phyloP scores from a whole-genome alignment of 2,329 filamentous ascomycete species.

The Colletotrichum orbiculare region DNA sequence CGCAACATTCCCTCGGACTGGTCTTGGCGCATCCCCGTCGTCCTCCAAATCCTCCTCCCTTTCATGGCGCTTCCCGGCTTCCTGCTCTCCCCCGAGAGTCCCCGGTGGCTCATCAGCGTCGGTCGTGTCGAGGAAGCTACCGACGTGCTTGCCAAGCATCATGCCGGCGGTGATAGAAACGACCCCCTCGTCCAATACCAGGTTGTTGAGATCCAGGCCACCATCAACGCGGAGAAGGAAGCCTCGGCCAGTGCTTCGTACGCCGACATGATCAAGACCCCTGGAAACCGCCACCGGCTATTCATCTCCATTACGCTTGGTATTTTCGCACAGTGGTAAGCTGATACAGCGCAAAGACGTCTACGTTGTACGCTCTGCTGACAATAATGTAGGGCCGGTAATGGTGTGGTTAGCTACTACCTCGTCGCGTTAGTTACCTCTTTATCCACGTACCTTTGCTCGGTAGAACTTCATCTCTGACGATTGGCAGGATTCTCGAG shows the following conservation, averaged over 20 bases:
- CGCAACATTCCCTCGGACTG: conserved; percentile 19
- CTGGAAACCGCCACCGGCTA: conserved; percentile 43
- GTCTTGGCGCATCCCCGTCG: conserved; percentile 36
- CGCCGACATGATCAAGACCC: conserved; percentile 37
- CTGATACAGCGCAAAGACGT: conserved; percentile 38
- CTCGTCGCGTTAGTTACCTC: conserved; percentile 33
- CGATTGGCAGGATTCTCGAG: conserved; percentile 30
- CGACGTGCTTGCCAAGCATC: conserved; percentile 52
- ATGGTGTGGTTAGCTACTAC: conserved; percentile 46
- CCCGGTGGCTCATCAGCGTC: conserved; percentile 44
- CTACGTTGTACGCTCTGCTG: no score
- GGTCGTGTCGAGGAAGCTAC: conserved; percentile 46
- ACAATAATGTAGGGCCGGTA: conserved; percentile 1
- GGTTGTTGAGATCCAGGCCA: conserved; percentile 40
- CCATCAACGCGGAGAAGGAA: conserved; percentile 39
- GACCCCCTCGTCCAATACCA: conserved; percentile 51
- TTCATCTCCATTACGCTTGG: conserved; percentile 45
- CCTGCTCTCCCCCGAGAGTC: conserved; percentile 44
- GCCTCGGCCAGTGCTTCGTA: conserved; percentile 24
- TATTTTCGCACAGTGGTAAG: conserved; percentile 43
- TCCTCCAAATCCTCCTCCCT: conserved; percentile 59
- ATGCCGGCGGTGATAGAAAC: conserved; percentile 52
- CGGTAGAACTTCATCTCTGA: neutral
- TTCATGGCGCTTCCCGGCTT: conserved; percentile 45
- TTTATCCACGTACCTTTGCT: neutral